A percentile compares a stretch with the other conserved stretches of the same genome.
Conservation (phyloP, 2,329 filamentous ascomycete genomes). For the Hypomyces perniciosus region DNA sequence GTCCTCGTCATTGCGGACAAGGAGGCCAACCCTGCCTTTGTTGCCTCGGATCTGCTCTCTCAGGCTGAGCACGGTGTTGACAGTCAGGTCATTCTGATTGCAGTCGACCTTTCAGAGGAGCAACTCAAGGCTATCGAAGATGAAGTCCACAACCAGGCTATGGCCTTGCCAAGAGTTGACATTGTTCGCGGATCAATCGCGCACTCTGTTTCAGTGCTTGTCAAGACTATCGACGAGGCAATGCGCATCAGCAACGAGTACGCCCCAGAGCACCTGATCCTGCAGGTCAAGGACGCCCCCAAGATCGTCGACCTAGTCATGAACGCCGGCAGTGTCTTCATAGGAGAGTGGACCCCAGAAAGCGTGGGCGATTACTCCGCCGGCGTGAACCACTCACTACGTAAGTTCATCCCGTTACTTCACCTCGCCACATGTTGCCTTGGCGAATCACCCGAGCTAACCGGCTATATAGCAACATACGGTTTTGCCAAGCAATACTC, state of each 20-base stretch:
- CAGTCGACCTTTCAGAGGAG: conserved; percentile 67
- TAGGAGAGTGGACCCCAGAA: conserved; percentile 94
- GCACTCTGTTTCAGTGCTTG: conserved; percentile 83
- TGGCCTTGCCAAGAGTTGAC: conserved; percentile 80
- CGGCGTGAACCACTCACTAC: conserved; percentile 93
- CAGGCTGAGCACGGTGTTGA: conserved; percentile 97
- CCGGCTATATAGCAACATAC: conserved; percentile 66
- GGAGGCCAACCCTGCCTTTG: conserved; percentile 84
- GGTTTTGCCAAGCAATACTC: conserved; percentile 98
- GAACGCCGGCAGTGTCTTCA: conserved; percentile 94
- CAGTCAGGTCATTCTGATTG: conserved; percentile 88
- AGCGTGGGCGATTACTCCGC: conserved; percentile 97
- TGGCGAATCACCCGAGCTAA: conserved; percentile 13
- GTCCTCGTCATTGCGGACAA: conserved; percentile 93
- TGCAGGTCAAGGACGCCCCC: conserved; percentile 77
- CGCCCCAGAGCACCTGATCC: conserved; percentile 91
- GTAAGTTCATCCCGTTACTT: conserved; percentile 54
- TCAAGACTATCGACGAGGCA: conserved; percentile 64
- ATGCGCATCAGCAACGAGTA: conserved; percentile 86
- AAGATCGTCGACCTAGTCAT: conserved; percentile 70
- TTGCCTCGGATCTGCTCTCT: conserved; percentile 87
- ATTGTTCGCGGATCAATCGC: conserved; percentile 86
- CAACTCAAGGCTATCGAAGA: conserved; percentile 81
- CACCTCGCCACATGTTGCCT: not conserved
- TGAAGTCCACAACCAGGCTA: conserved; percentile 82